Evolutionary conservation across 1,139 yeast genomes (phyloP), one percentile per base, ranked within the genome.

Genomic region (Zygosaccharomyces sapae): DNA sequence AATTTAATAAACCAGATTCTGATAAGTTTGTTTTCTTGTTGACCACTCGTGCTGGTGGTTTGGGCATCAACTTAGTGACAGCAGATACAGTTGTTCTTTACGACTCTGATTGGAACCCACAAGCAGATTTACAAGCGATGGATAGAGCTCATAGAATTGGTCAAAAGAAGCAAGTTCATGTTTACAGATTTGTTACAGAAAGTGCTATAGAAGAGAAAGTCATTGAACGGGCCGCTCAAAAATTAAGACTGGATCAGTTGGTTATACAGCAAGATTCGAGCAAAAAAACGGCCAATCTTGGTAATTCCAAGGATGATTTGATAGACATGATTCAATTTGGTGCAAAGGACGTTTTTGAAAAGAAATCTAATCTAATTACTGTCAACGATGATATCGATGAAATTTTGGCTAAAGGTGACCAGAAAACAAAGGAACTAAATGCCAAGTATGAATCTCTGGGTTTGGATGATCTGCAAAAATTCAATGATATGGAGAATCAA

Each of bases 121-220:
- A 85, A 62, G 92, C 92, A 2, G 92, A 85, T 72, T 74, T 85
- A 55, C 94, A 85, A 66, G 92, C 92, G 0, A 85, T 85, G 94
- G 94, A 85, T 62, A 76, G 94, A 70, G 92, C 92, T 1, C 94
- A 85, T 66, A 77, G 94, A 75, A 85, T 85, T 63, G 94, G 94
- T 5, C 94, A 85, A 65, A 84, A 84, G 27, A 85, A 84, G 55
- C 94, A 85, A 63, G 94, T 85, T 33, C 78, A 79, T 58, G 92
- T 85, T 7, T 85, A 79, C 61, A 71, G 94, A 63, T 80, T 85
- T 59, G 79, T 85, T 44, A 84, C 92, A 8, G 90, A 83, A 56
- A 81, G 83, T 67, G 88, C 92, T 2, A 83, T 85, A 50, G 94
- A 85, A 65, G 92, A 85, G 59, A 85, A 85, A 61, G 86, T 85